Base-by-base conservation (phyloP, 345 rosid species). In the Mallotus nudiflorus region DNA sequence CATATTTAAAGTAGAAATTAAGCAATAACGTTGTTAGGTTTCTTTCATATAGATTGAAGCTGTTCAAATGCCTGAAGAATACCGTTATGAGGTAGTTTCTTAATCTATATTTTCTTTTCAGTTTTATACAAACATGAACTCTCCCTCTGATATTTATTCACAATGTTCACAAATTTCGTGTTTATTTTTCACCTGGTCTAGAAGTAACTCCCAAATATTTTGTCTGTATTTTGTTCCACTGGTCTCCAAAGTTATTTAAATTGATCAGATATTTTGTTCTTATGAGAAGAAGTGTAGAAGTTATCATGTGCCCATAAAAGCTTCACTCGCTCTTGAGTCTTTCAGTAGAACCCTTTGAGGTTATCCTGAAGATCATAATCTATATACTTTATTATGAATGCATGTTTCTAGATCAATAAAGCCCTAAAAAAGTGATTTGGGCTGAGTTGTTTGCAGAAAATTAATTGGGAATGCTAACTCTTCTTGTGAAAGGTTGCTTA, bases 21-120 rank as follows among this genome's bases (percentile, higher is more conserved):
- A 56, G 72, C 51, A 50, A 39, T 61, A 54, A 67, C 59, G 16
- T 29, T 29, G 16, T 13, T 11, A 45, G 10, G n/a, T 72, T 62
- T 62, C 58, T 61, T 73, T 31, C 72, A 46, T 40, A 75, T 82
- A 92, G 93, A 84, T 89, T 63, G 83, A 72, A 24, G 81, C 82
- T 25, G 77, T 79, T 18, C 39, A 66, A 60, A 84, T 92, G 97
- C 92, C 97, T 5, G 71, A 50, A 68, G 89, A 83, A 51, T 89
- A 77, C 67, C 79, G 35, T 33, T 78, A 73, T 71, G 85, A 92
- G 90, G 96, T 91, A 70, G n/a, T 54, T 45, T 27, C 19, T 42
- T 37, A 50, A 42, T 58, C 51, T 42, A 1, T 40, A n/a, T 18
- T 44, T 70, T 51, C 71, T 55, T 9, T 62, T 69, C 33, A 7